Evolutionary conservation across 441 rosid species (phyloP).

Genomic region (Gossypium schwendimanii): DNA sequence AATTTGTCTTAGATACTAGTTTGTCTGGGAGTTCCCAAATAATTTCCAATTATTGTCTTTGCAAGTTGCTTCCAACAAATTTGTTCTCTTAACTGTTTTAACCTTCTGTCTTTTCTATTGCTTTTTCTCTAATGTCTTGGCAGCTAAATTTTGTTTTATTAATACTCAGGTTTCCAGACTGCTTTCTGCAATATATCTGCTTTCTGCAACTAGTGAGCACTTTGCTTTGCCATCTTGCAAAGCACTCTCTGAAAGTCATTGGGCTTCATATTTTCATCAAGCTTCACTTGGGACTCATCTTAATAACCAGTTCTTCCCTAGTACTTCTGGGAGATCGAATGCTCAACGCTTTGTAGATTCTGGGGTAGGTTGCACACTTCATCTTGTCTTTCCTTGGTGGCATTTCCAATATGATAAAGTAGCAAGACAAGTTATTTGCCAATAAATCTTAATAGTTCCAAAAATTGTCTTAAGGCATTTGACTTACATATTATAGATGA

Average conservation of each 20-base stretch:
- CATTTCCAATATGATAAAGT: slow-evolving; percentile 4
- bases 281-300: slow-evolving; percentile 80
- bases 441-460: not conserved
- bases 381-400: slow-evolving; percentile 6
- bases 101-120: not conserved
- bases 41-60: not conserved
- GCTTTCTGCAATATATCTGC: slow-evolving; percentile 55
- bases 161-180: slow-evolving; percentile 68
- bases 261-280: slow-evolving; percentile 96
- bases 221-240: slow-evolving; percentile 42
- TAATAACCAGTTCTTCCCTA: slow-evolving; percentile 54
- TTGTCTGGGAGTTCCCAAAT: not conserved
- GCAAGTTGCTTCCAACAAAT: not conserved
- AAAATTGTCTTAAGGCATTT: not conserved
- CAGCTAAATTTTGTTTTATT: slow-evolving; percentile 14
- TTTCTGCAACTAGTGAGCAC: slow-evolving; percentile 48
- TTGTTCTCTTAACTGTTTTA: not conserved
- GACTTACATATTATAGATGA: not conserved
- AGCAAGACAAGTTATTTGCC: not conserved
- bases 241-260: slow-evolving; percentile 63
- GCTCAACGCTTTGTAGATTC: slow-evolving; percentile 22
- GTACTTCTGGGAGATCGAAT: slow-evolving; percentile 33
- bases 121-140: slow-evolving; percentile 2
- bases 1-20: not conserved
- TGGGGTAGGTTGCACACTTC: slow-evolving; percentile 36